phyloP scores from a whole-genome alignment of 305 asterid species.

The Plantago lanceolata region DNA sequence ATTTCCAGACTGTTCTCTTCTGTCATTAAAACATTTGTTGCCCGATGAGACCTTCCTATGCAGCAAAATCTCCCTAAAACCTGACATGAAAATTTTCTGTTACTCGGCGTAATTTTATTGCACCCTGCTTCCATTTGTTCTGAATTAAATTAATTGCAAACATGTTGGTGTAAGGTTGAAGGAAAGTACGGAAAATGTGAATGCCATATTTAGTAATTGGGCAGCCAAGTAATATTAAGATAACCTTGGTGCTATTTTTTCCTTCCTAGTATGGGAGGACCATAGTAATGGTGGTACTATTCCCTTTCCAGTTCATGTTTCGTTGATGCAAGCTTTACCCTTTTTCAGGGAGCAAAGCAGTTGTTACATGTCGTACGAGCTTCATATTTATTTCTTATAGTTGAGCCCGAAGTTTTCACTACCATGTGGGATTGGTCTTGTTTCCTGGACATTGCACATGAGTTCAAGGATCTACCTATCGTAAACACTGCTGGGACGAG shows the following conservation, averaged over 20 bases:
- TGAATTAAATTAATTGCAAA: neutral
- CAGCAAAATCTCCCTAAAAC: neutral
- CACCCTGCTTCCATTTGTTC: neutral
- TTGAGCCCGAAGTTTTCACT: conserved; percentile 59
- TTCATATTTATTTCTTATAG: conserved; percentile 66
- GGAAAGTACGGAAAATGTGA: neutral
- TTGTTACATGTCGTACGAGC: conserved; percentile 55
- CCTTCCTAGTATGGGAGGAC: neutral
- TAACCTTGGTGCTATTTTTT: neutral
- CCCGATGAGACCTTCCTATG: neutral
- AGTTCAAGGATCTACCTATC: conserved; percentile 26
- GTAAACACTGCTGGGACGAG: conserved; percentile 31
- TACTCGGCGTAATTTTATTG: neutral
- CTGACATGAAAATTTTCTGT: neutral
- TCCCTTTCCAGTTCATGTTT: neutral
- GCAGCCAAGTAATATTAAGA: neutral
- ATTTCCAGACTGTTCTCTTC: conserved; percentile 6
- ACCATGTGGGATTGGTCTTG: conserved; percentile 89
- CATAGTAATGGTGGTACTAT: neutral
- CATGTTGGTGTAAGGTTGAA: neutral
- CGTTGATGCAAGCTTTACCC: conserved; percentile 16
- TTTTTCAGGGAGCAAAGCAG: conserved; percentile 44
- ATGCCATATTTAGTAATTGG: too few species aligned
- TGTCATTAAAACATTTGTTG: neutral
- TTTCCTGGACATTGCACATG: conserved; percentile 50